Percentiles rank a stretch among this genome's conserved stretches.
phyloP scores from a whole-genome alignment of 2,329 filamentous ascomycete genomes.

The Trichoderma guizhouense region DNA sequence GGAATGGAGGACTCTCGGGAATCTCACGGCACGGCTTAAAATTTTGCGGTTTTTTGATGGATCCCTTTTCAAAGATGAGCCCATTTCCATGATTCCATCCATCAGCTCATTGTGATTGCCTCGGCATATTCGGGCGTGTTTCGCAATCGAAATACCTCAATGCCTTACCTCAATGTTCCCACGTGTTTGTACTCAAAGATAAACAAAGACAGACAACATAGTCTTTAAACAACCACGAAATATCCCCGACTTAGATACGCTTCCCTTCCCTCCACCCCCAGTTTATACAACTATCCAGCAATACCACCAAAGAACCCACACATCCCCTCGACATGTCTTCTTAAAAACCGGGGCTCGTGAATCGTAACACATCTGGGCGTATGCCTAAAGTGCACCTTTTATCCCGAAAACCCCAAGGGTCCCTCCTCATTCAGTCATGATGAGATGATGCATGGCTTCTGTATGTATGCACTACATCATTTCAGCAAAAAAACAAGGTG shows the following conservation, averaged over 20 bases:
- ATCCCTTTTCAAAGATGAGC: not conserved
- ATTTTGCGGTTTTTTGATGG: not conserved
- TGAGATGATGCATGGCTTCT: slow-evolving; percentile 4
- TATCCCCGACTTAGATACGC: not conserved
- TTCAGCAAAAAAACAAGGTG: not conserved
- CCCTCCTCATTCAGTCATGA: not conserved
- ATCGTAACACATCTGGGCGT: not conserved
- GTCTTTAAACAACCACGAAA: not conserved
- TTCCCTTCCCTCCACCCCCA: not conserved
- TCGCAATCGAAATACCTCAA: not conserved
- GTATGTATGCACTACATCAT: not conserved
- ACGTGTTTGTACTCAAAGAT: not conserved
- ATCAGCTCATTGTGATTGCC: not conserved
- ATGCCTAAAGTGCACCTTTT: not conserved
- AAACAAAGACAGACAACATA: not conserved
- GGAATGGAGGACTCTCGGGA: not conserved
- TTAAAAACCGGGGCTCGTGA: not conserved
- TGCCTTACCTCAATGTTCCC: not conserved
- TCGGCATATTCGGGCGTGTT: not conserved
- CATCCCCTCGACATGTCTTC: not conserved
- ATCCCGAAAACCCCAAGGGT: not conserved
- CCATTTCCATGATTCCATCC: not conserved
- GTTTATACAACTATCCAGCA: not conserved
- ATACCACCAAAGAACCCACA: not conserved
- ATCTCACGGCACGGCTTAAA: not conserved